These are phyloP conservation scores for Chaetomiaceae sp. DNA, from an alignment of 2,329 filamentous ascomycete genomes.

Conservation along the genomic window DNA sequence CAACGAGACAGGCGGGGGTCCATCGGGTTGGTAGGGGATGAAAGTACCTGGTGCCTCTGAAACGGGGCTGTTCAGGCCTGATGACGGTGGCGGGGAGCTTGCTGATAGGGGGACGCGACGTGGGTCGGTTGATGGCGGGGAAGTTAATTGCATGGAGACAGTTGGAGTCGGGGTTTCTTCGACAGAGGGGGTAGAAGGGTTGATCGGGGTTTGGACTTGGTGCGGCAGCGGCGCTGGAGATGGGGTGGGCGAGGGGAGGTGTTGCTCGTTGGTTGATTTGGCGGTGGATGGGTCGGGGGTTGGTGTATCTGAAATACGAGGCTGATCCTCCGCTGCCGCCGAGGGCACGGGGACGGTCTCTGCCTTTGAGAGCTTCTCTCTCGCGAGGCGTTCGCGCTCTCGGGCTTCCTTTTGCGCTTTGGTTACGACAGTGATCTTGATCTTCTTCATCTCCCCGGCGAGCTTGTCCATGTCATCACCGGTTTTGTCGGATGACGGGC, in stretches of 20 bases:
- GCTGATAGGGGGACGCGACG: constrained; percentile 5
- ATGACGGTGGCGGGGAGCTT: constrained; percentile 9
- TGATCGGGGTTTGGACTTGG: not conserved
- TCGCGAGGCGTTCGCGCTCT: constrained; percentile 30
- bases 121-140: constrained; percentile 3
- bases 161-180: not conserved
- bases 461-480: constrained; percentile 50
- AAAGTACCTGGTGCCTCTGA: constrained; percentile 36
- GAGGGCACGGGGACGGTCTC: constrained; percentile 13
- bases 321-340: constrained; percentile 13
- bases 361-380: constrained; percentile 20
- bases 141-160: not conserved
- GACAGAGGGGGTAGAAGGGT: not conserved
- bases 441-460: constrained; percentile 56
- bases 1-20: constrained; percentile 40
- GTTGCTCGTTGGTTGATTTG: not conserved
- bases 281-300: not conserved
- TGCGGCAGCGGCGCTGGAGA: not conserved
- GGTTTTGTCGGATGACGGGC: constrained; percentile 18
- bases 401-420: constrained; percentile 54
- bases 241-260: constrained; percentile 1
- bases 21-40: constrained; percentile 53
- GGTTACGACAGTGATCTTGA: constrained; percentile 58
- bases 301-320: not conserved
- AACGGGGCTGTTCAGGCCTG: constrained; percentile 10